Evolutionary conservation across 371 early-diverging fungal genomes (phyloP).

Genomic region (Syncephalis plumigaleata): DNA sequence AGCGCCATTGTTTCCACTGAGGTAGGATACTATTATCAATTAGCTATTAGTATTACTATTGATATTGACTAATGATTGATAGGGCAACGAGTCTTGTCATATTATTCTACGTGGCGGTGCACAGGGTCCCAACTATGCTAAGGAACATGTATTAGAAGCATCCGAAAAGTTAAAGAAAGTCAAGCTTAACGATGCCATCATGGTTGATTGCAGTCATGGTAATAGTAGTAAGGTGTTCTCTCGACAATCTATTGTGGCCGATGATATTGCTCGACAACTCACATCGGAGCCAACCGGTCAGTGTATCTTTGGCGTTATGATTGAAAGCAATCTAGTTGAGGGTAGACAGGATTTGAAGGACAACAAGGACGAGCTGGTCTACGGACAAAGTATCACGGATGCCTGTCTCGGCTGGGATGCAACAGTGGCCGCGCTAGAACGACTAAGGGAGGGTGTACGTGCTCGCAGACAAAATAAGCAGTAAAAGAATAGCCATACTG

Average conservation of each 20-base stretch:
- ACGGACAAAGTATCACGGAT: conserved; percentile 77
- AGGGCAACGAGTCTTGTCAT: conserved; percentile 12
- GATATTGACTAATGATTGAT: background rate
- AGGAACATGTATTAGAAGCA: conserved; percentile 36
- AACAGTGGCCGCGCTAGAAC: conserved; percentile 45
- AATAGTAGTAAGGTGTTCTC: conserved; percentile 60
- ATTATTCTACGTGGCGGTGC: conserved; percentile 39
- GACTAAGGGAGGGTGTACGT: conserved; percentile 46
- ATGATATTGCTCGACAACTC: conserved; percentile 46
- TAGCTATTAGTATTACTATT: too few relatives aligned
- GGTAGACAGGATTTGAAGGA: conserved; percentile 55
- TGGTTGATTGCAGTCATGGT: conserved; percentile 93
- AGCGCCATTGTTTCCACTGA: conserved; percentile 76
- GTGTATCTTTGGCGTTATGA: conserved; percentile 75
- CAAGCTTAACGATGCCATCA: conserved; percentile 41
- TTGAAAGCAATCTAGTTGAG: conserved; percentile 77
- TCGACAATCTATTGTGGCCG: conserved; percentile 64
- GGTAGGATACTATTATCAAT: conserved; percentile 44
- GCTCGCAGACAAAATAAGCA: conserved; percentile 9
- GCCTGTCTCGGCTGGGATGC: conserved; percentile 69
- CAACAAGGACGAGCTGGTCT: conserved; percentile 43
- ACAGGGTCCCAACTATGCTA: conserved; percentile 75
- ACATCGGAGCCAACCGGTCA: conserved; percentile 27
- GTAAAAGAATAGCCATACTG: too few relatives aligned
- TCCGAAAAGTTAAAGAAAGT: conserved; percentile 39